phyloP scores from a whole-genome alignment of 2,329 filamentous ascomycete genomes.

The Aspergillus latus region DNA sequence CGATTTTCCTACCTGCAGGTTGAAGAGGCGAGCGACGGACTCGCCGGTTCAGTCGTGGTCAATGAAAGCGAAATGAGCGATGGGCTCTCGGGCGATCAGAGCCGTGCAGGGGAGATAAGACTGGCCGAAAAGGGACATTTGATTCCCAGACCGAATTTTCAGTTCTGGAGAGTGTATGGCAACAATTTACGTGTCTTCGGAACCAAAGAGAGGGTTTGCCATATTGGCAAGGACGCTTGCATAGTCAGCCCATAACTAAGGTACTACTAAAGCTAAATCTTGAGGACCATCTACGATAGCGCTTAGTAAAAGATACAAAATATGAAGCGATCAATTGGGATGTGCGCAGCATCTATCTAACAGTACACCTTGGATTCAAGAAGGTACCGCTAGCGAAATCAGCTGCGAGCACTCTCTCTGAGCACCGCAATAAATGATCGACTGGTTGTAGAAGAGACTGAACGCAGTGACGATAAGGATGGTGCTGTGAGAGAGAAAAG shows the following conservation, averaged over 20 bases:
- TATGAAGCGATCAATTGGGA: slow-evolving; percentile 9
- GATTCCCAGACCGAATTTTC: slow-evolving; percentile 53
- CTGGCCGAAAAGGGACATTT: slow-evolving; percentile 41
- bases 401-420: slow-evolving; percentile 76
- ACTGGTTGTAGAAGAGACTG: slow-evolving; percentile 66
- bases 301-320: background rate
- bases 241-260: background rate
- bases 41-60: background rate
- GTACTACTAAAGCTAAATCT: background rate
- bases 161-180: slow-evolving; percentile 60
- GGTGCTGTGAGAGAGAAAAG: slow-evolving; percentile 61
- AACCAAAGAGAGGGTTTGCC: slow-evolving; percentile 53
- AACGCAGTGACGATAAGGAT: slow-evolving; percentile 94
- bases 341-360: slow-evolving; percentile 98
- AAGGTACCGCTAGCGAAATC: slow-evolving; percentile 99
- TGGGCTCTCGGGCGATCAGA: background rate
- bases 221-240: slow-evolving; percentile 8
- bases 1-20: slow-evolving; percentile 4
- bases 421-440: slow-evolving; percentile 89
- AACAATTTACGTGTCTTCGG: slow-evolving; percentile 63
- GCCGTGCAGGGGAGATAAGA: slow-evolving; percentile 17
- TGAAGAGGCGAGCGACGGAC: background rate
- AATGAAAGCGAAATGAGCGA: background rate
- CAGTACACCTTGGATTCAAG: slow-evolving; percentile 71
- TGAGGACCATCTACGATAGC: background rate